Percentiles rank a stretch among this genome's conserved stretches.
Evolutionary conservation across 441 rosid species (phyloP).

Genomic region (Manihot esculenta): DNA sequence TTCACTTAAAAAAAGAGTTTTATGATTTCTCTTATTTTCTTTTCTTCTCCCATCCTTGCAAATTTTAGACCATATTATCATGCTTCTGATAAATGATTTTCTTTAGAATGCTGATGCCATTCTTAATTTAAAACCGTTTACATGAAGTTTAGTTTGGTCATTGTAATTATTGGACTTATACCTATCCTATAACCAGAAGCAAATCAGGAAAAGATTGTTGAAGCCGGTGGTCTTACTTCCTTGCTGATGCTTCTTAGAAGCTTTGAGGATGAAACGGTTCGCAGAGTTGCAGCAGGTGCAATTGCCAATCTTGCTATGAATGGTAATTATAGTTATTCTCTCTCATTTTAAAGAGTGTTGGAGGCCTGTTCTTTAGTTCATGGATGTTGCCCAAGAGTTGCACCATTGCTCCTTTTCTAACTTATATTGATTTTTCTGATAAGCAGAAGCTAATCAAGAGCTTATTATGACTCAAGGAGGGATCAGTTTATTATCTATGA

Average conservation of each 20-base stretch:
- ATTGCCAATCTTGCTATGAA: constrained; percentile 99
- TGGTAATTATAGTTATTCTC: constrained; percentile 44
- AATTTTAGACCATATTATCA: neutral
- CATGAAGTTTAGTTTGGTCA: neutral
- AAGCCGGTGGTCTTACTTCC: constrained; percentile 95
- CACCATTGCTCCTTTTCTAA: constrained; percentile 4
- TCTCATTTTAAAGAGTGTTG: constrained; percentile 4
- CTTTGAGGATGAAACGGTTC: constrained; percentile 90
- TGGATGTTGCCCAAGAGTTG: neutral
- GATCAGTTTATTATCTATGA: constrained; percentile 71
- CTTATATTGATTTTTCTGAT: constrained; percentile 3
- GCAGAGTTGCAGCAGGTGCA: constrained; percentile 99
- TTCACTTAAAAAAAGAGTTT: neutral
- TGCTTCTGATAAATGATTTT: neutral
- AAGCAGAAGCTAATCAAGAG: constrained; percentile 87
- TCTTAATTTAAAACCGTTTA: neutral
- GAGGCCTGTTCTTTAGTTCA: neutral
- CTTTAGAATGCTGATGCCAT: neutral
- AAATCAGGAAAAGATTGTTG: constrained; percentile 91
- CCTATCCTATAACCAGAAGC: constrained; percentile 51
- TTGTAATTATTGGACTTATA: neutral
- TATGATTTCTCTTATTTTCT: neutral
- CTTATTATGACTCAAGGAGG: constrained; percentile 92
- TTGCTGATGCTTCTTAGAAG: constrained; percentile 94
- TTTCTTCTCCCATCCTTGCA: neutral